Evolutionary conservation across 306 rosid species (phyloP), one percentile per base, ranked within the genome.

Genomic region (Canavalia gladiata): DNA sequence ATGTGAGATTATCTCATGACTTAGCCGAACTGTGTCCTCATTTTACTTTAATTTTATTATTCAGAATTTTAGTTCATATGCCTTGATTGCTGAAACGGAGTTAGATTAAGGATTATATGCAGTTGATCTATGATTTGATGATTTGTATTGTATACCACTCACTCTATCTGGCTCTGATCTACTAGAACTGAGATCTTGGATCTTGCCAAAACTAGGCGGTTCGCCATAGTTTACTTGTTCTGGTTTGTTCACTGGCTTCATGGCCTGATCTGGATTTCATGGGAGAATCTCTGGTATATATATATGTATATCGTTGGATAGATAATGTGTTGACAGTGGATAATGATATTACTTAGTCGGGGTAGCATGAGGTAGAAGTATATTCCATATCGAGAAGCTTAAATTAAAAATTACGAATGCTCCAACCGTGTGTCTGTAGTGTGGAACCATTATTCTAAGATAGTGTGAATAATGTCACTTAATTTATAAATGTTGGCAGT

Each of bases 41-140:
- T 4, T 28, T 56, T 77, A 6, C 78, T 49, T 58, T 58, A 58
- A 6, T 81, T 49, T 58, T 58, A 58, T 69, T 31, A 0, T 29
- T 69, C 41, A 1, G 28, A 50, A 77, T 73, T 7, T 52, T 9
- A 13, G 58, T 41, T 77, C 49, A 28, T 47, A 30, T 71, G 42
- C 35, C 25, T 63, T 63, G 45, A 52, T 74, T 68, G 34, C 58
- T 63, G 25, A 13, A 56, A 41, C 29, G 49, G 60, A 51, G 68
- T 76, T 76, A 25, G 83, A 74, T 77, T 84, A 28, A 25, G 45
- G 65, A 7, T 56, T 57, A 12, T 31, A 6, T 73, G 66, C 72
- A 42, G 45, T 84, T 58, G 90, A 88, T 88, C 90, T 86, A 58
- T 37, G 47, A 33, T 54, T 71, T 66, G 41, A 7, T n/a, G 64